Evolutionary conservation across 176 grass and related monocot species (phyloP), one percentile per base, ranked within the genome.

Genomic region (Hordeum marinum): DNA sequence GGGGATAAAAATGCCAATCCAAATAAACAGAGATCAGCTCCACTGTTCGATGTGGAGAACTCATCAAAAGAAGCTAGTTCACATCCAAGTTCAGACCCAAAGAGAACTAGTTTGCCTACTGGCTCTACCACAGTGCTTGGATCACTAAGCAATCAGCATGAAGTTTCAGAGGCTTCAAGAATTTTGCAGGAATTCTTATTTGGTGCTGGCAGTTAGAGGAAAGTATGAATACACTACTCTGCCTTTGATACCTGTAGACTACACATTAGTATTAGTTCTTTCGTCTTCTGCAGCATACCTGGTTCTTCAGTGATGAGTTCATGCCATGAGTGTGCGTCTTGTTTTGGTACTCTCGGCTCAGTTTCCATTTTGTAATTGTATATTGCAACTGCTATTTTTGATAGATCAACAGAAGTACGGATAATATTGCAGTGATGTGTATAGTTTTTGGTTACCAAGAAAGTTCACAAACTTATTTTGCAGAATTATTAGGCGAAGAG

Each of bases 131-230:
- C 58, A 79, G 40, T 60, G 62, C 20, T 75, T 14, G 62, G 66
- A 58, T 87, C 90, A 80, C 58, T 72, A 32, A 54, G 61, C 29
- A 67, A 60, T 87, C 60, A 87, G 66, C 26, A 32, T 80, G 89
- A 93, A 82, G 76, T 88, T 55, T 94, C 87, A 84, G 93, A 94
- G 63, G 91, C 96, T 36, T 92, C 89, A 77, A 93, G 87, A 79
- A 95, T 93, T 90, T 90, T 95, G 43, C 88, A 94, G 72, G 96
- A 95, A 72, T 98, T 95, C 83, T 88, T 98, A 86, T 98, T 98
- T 87, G 72, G 87, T 85, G 57, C 65, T 88, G 76, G 81, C 81
- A 87, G 41, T 80, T 91, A 91, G 85, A 63, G 43, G 29, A 45
- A 87, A 84, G 60, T 90, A 73, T 75, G 76, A 76, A 66, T 54